phyloP scores from a whole-genome alignment of 116 monocot genomes.

The Cymodocea nodosa region DNA sequence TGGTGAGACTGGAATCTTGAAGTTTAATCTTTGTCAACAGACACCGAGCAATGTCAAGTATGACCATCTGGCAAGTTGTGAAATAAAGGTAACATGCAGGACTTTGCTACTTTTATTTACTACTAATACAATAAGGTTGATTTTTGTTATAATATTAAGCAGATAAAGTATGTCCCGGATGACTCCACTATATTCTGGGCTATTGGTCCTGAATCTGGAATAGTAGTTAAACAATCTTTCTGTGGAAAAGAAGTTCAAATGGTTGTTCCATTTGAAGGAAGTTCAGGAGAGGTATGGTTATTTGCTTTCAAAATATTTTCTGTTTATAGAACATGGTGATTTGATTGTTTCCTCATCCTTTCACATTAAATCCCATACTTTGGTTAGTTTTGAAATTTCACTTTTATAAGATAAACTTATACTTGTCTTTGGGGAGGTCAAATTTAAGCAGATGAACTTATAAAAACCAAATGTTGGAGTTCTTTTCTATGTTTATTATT shows the following conservation, averaged over 20 bases:
- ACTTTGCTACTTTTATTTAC: background rate
- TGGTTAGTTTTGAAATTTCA: no score
- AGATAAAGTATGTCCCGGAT: conserved; percentile 91
- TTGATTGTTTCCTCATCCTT: no score
- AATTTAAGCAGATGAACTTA: no score
- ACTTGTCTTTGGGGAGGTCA: no score
- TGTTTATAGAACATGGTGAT: no score
- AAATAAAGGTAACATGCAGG: conserved; percentile 65
- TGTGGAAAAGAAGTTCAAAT: conserved; percentile 78
- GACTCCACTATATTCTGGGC: conserved; percentile 96
- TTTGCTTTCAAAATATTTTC: background rate
- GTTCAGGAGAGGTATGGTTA: conserved; percentile 56
- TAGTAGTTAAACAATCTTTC: conserved; percentile 54
- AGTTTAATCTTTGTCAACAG: conserved; percentile 70
- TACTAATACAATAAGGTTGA: background rate
- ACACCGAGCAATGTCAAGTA: conserved; percentile 47
- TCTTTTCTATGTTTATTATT: no score
- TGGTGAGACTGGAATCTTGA: conserved; percentile 53
- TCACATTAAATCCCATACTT: no score
- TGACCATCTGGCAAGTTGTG: conserved; percentile 70
- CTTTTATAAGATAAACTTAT: no score
- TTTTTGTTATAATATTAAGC: background rate
- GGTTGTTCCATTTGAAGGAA: conserved; percentile 84
- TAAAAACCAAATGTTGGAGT: no score
- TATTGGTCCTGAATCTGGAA: conserved; percentile 47